Evolutionary conservation across 495 filamentous ascomycete genomes (phyloP).

Genomic region (Tuber aestivum): DNA sequence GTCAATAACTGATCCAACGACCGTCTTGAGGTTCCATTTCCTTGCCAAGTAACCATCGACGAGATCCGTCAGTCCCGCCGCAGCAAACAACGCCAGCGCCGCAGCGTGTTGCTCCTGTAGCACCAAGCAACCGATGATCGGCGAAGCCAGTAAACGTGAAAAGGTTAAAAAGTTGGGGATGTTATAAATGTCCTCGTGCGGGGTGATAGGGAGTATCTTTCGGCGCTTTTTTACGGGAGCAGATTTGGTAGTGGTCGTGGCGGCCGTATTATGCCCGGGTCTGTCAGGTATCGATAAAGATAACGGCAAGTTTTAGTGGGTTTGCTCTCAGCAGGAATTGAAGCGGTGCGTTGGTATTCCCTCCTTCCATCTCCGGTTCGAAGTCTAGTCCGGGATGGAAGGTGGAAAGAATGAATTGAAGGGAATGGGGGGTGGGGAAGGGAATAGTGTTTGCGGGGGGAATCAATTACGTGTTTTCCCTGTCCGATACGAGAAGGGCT

Average conservation of each 20-base stretch:
- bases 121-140: conserved; percentile 82
- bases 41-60: conserved; percentile 91
- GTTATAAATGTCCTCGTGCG: conserved; percentile 91
- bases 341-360: not conserved
- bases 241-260: not conserved
- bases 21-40: conserved; percentile 77
- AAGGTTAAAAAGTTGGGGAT: conserved; percentile 88
- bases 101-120: conserved; percentile 70
- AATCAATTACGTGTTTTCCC: conserved; percentile 3
- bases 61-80: conserved; percentile 85
- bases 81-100: conserved; percentile 78
- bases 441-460: not conserved
- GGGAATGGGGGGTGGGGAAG: not conserved
- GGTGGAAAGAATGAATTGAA: not conserved
- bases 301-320: not conserved
- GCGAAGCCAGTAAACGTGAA: conserved; percentile 74
- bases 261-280: not conserved
- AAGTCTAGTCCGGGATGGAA: not conserved
- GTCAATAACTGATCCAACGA: conserved; percentile 93
- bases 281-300: not conserved
- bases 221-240: conserved; percentile 14
- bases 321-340: not conserved
- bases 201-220: conserved; percentile 25
- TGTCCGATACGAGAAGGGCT: not conserved
- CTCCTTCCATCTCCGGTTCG: not conserved